These are phyloP conservation scores for Phytophthora foliorum DNA, from an alignment of 352 stramenopile genomes.

Conservation along the genomic window DNA sequence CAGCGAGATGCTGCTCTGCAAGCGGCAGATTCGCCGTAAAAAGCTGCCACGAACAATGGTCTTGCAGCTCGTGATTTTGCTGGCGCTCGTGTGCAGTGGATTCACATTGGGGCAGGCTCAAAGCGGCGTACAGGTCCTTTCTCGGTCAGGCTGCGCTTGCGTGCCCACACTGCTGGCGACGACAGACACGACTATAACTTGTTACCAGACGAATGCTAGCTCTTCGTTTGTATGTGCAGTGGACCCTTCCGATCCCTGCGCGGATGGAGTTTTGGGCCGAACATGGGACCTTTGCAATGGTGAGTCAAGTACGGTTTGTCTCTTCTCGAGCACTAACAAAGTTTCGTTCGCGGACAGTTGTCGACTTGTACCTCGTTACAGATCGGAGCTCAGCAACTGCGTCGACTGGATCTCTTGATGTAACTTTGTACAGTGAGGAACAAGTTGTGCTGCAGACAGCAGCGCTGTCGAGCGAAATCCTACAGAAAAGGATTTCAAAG, in stretches of 20 bases:
- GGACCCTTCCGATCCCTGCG: conserved; percentile 26
- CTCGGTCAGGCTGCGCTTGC: conserved; percentile 41
- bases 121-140: conserved; percentile 24
- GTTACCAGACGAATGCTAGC: conserved; percentile 19
- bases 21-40: not conserved
- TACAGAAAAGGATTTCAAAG: conserved; percentile 26
- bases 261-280: conserved; percentile 5
- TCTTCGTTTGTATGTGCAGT: conserved; percentile 33
- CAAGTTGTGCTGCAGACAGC: conserved; percentile 24
- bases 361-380: conserved; percentile 41
- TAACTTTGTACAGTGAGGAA: conserved; percentile 33
- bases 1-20: not conserved
- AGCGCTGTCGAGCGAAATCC: conserved; percentile 11
- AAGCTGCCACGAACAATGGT: conserved; percentile 5
- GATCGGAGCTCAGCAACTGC: conserved; percentile 8
- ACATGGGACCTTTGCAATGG: conserved; percentile 54
- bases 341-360: conserved; percentile 29
- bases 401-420: conserved; percentile 11
- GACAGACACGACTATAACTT: conserved; percentile 23
- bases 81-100: not conserved
- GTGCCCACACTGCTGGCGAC: conserved; percentile 16
- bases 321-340: not conserved
- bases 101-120: not conserved
- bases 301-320: conserved; percentile 1
- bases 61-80: not conserved